Conservation (phyloP, 2,329 filamentous ascomycete genomes). For the Fragosphaeria purpurea region DNA sequence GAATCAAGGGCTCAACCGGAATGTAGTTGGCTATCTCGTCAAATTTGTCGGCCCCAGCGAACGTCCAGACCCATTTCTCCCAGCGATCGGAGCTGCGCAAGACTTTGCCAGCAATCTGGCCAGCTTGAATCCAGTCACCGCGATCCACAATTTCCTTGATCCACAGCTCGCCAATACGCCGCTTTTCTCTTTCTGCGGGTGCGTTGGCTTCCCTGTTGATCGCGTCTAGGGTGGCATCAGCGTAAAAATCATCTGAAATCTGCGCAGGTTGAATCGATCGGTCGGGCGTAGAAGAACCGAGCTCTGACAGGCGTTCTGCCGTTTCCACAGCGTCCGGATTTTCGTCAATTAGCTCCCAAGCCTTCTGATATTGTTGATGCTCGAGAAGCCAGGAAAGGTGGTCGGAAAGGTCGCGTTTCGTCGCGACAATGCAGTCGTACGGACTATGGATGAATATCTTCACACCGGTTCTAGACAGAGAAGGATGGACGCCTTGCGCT, state of each 20-base stretch:
- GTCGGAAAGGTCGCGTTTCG: conserved; percentile 76
- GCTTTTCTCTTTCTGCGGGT: conserved; percentile 74
- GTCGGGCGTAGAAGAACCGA: conserved; percentile 29
- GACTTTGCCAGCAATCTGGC: conserved; percentile 72
- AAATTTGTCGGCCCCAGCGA: conserved; percentile 75
- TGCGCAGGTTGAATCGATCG: conserved; percentile 17
- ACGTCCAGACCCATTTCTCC: conserved; percentile 94
- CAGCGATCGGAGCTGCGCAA: conserved; percentile 69
- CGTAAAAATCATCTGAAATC: conserved; percentile 51
- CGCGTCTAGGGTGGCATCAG: conserved; percentile 59
- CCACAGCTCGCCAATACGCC: conserved; percentile 87
- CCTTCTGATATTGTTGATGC: conserved; percentile 68
- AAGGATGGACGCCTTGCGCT: conserved; percentile 36
- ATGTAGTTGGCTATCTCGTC: conserved; percentile 84
- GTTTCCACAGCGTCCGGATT: conserved; percentile 62
- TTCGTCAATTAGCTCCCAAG: conserved; percentile 82
- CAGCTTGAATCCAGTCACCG: conserved; percentile 67
- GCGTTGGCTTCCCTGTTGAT: conserved; percentile 49
- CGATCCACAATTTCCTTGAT: conserved; percentile 71
- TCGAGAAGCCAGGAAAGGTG: conserved; percentile 80
- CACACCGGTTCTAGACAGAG: conserved; percentile 44
- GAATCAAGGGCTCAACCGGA: conserved; percentile 64
- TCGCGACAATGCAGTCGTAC: conserved; percentile 89
- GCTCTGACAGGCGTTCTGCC: conserved; percentile 30
- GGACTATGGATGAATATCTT: conserved; percentile 93